phyloP scores from a whole-genome alignment of 495 filamentous ascomycete species.

The Amorphotheca resinae region DNA sequence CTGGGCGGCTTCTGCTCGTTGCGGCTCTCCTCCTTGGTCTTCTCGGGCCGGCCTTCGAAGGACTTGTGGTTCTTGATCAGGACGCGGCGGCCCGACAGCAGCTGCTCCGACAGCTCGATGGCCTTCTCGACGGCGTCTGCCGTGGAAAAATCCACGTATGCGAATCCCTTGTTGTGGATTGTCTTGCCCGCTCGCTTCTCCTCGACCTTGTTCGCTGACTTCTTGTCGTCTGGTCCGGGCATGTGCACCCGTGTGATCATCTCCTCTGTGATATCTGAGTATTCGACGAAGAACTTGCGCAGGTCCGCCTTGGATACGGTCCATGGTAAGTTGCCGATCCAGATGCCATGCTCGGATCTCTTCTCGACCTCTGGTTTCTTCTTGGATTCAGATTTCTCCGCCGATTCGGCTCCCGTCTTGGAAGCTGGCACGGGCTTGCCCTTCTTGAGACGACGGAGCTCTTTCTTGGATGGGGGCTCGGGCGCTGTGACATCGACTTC shows the following conservation, averaged over 20 bases:
- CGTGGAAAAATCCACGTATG: slow-evolving; percentile 85
- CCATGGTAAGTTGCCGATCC: slow-evolving; percentile 92
- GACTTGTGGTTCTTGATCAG: slow-evolving; percentile 85
- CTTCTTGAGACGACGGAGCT: slow-evolving; percentile 69
- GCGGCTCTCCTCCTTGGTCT: slow-evolving; percentile 25
- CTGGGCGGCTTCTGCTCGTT: slow-evolving; percentile 47
- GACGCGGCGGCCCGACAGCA: slow-evolving; percentile 60
- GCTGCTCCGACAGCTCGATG: slow-evolving; percentile 65
- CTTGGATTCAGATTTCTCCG: slow-evolving; percentile 28
- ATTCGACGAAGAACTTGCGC: slow-evolving; percentile 59
- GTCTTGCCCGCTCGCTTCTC: slow-evolving; percentile 23
- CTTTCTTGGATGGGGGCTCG: slow-evolving; percentile 90
- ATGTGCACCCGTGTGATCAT: slow-evolving; percentile 76
- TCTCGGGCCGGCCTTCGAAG: slow-evolving; percentile 62
- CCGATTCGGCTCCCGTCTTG: slow-evolving; percentile 21
- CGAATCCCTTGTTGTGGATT: slow-evolving; percentile 71
- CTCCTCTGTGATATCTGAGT: slow-evolving; percentile 51
- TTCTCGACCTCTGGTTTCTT: slow-evolving; percentile 37
- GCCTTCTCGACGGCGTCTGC: slow-evolving; percentile 54
- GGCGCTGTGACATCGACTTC: slow-evolving; percentile 80
- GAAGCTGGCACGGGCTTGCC: slow-evolving; percentile 36
- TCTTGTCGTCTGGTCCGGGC: slow-evolving; percentile 42
- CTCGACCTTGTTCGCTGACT: slow-evolving; percentile 28
- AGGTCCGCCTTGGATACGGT: slow-evolving; percentile 59
- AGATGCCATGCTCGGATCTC: slow-evolving; percentile 72